A percentile compares a stretch with the other conserved stretches of the same genome.
Conservation (phyloP, 108 stramenopile genomes). For the Pseudonitzschia pungens region DNA sequence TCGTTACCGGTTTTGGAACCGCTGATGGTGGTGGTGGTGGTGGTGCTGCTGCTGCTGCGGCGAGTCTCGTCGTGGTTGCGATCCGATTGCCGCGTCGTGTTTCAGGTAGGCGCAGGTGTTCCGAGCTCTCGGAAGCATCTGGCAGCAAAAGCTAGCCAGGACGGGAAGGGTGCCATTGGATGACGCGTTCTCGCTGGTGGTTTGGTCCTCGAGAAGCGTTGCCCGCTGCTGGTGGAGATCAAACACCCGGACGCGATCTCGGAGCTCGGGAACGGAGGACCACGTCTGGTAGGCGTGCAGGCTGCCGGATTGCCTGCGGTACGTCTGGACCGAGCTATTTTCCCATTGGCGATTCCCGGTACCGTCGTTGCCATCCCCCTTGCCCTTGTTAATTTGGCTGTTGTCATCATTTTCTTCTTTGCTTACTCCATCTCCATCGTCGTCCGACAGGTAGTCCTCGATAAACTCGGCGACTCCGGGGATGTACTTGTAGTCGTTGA, state of each 20-base stretch:
- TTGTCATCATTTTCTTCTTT: too few species aligned
- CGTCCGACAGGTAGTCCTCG: not conserved
- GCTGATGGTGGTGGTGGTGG: too few species aligned
- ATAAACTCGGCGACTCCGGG: not conserved
- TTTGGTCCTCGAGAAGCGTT: not conserved
- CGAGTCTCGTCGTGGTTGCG: not conserved
- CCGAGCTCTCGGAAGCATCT: not conserved
- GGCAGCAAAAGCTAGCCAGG: not conserved
- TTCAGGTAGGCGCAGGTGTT: not conserved
- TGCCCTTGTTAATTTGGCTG: too few species aligned
- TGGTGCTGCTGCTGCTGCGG: not conserved
- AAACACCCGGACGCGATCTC: not conserved
- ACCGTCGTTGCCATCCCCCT: not conserved
- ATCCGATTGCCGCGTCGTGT: not conserved
- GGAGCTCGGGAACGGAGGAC: not conserved
- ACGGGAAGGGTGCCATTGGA: not conserved
- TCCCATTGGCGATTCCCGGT: not conserved
- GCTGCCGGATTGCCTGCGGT: not conserved
- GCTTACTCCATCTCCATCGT: not conserved
- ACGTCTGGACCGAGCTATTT: not conserved
- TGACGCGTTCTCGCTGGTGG: not conserved
- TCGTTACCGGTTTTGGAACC: too few species aligned
- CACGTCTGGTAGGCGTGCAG: conserved; percentile 5
- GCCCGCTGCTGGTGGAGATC: conserved; percentile 1
- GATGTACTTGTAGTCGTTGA: not conserved